Base-by-base conservation (phyloP, 2,329 filamentous ascomycete species). In the Arthrobotrys musiformis region DNA sequence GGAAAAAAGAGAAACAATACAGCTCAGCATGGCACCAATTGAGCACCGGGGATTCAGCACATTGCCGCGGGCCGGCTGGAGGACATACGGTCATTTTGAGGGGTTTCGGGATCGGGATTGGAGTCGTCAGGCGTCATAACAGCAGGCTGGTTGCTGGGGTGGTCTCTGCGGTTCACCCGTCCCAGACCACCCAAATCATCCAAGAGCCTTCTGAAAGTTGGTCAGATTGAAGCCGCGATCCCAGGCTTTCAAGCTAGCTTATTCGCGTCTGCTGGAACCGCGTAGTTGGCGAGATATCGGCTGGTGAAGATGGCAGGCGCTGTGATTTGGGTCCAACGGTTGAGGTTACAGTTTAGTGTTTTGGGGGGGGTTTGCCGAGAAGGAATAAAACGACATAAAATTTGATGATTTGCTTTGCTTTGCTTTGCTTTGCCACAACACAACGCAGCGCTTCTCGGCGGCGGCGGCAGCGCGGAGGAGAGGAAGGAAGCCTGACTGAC, bases 241-340 rank as follows among this genome's bases (percentile, higher is more conserved):
- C 66, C 19, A 54, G 46, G 50, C 50, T 67, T 28, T 37, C 73
- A 58, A 24, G 60, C 60, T 70, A 70, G 66, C 73, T 77, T 64
- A 61, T 77, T 77, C 40, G 26, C 66, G 66, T 60, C 52, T 35
- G 35, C 46, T 28, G 42, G 35, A 54, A 70, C 66, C 73, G 73
- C 73, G 54, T 79, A 62, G 75, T 78, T 75, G 78, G 46, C 22
- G 79, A 79, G 79, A 77, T 80, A 80, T 76, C 35, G 67, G 75
- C 48, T 58, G 61, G 22, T 42, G 58, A 63, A 73, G 70, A 42
- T 61, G 76, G 54, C 42, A 73, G 35, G 19, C 46, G 58, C 15
- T 58, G 58, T 52, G 58, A 64, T 74, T 68, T 37, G 58, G 68
- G 78, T 62, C 61, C 61, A 40, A 70, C 35, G 73, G 61, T 58